Evolutionary conservation across 2,329 filamentous ascomycete genomes (phyloP).

Genomic region (Talaromyces sp.): DNA sequence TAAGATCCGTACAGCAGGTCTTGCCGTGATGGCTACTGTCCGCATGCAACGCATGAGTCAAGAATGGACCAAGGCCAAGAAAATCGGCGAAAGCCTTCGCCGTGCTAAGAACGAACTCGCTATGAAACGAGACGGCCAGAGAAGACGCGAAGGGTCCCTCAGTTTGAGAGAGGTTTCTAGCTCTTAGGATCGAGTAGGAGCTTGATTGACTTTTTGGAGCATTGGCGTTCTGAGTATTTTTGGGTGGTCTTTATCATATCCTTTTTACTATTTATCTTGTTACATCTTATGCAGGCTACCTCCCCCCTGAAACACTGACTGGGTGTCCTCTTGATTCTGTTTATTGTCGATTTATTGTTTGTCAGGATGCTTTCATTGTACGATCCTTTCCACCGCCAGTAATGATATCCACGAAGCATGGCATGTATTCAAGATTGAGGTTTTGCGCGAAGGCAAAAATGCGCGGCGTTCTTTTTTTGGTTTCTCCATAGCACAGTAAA

Average conservation of each 20-base stretch:
- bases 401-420: conserved; percentile 18
- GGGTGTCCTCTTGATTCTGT: neutral
- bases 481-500: neutral
- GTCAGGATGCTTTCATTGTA: neutral
- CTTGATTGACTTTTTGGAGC: neutral
- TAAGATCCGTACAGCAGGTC: conserved; percentile 43
- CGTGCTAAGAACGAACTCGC: conserved; percentile 42
- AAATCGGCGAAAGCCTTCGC: conserved; percentile 43
- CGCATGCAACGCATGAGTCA: conserved; percentile 45
- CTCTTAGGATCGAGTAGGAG: neutral
- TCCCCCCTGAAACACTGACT: neutral
- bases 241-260: neutral
- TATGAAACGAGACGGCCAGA: conserved; percentile 16
- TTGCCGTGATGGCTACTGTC: conserved; percentile 43
- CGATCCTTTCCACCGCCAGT: conserved; percentile 4
- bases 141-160: conserved; percentile 3
- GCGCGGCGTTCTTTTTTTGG: neutral
- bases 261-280: neutral
- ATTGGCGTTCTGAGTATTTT: conserved; percentile 4
- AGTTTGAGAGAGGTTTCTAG: neutral
- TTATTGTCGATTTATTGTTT: neutral
- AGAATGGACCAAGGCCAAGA: conserved; percentile 44
- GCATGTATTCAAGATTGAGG: neutral
- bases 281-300: neutral
- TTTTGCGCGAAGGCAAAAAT: conserved; percentile 1